A percentile compares a stretch with the other conserved stretches of the same genome.
Conservation (phyloP, 768 basidiomycete genomes). For the Lentinula sp. region DNA sequence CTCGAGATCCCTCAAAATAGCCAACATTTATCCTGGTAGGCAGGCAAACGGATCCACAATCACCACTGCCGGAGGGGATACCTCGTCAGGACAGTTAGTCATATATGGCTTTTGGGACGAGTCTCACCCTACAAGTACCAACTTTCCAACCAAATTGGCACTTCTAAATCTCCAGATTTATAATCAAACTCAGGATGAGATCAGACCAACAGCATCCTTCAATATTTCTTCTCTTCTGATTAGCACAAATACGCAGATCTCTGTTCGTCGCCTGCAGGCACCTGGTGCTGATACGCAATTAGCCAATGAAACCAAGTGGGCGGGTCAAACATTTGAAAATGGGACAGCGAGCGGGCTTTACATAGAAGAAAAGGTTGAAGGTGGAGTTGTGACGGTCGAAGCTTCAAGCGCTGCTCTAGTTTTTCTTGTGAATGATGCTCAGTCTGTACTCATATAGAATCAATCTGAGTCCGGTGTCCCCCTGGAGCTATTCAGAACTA, state of each 20-base stretch:
- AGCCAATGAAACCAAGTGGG: slow-evolving; percentile 42
- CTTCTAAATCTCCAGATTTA: slow-evolving; percentile 46
- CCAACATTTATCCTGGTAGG: slow-evolving; percentile 47
- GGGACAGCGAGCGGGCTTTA: slow-evolving; percentile 32
- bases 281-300: slow-evolving; percentile 42
- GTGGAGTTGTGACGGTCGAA: slow-evolving; percentile 25
- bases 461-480: too few relatives aligned
- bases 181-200: slow-evolving; percentile 36
- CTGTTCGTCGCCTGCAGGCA: slow-evolving; percentile 35
- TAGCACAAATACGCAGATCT: slow-evolving; percentile 21
- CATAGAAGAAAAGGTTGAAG: slow-evolving; percentile 30
- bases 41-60: slow-evolving; percentile 47
- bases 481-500: too few relatives aligned
- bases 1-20: slow-evolving; percentile 36
- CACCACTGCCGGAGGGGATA: slow-evolving; percentile 43
- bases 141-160: slow-evolving; percentile 38
- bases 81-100: slow-evolving; percentile 41
- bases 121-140: slow-evolving; percentile 14
- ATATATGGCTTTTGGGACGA: slow-evolving; percentile 48
- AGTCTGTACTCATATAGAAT: neutral
- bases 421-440: slow-evolving; percentile 13
- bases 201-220: slow-evolving; percentile 37
- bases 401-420: slow-evolving; percentile 34
- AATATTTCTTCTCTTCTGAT: slow-evolving; percentile 38
- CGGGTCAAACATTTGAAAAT: slow-evolving; percentile 40